These are phyloP conservation scores for Fusarium siculi DNA, from an alignment of 2,329 filamentous ascomycete genomes.

Conservation along the genomic window DNA sequence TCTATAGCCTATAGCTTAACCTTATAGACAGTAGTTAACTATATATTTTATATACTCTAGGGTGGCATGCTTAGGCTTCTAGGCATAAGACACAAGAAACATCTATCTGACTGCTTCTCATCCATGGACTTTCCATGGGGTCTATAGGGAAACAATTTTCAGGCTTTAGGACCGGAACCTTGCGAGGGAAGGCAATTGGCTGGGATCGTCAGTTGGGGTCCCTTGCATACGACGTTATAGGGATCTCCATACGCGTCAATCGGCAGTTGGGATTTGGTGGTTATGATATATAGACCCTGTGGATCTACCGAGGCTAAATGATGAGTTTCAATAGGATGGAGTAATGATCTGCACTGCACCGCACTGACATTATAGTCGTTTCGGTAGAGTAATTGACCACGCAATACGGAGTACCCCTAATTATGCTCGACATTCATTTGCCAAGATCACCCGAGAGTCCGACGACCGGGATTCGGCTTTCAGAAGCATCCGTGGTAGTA, in stretches of 20 bases:
- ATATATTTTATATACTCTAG: no score
- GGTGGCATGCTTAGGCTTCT: rapidly evolving
- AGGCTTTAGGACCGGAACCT: rapidly evolving
- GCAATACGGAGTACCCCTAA: not conserved
- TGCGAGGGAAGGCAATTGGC: rapidly evolving
- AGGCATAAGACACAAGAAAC: rapidly evolving
- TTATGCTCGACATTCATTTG: not conserved
- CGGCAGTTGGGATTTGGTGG: no score
- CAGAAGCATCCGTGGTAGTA: not conserved
- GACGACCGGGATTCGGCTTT: not conserved
- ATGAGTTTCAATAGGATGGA: rapidly evolving
- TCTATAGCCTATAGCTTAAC: no score
- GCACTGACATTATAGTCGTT: not conserved
- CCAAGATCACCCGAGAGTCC: not conserved
- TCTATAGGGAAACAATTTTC: rapidly evolving
- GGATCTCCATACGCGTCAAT: not conserved
- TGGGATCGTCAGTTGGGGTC: rapidly evolving
- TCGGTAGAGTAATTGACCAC: rapidly evolving
- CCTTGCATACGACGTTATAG: not conserved
- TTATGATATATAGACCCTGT: no score
- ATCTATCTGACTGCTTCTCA: rapidly evolving
- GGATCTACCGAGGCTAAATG: not conserved
- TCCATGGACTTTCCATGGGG: no score
- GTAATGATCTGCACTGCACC: not conserved
- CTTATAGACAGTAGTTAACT: no score